phyloP scores from a whole-genome alignment of 768 basidiomycete species.

The Russula emetica region DNA sequence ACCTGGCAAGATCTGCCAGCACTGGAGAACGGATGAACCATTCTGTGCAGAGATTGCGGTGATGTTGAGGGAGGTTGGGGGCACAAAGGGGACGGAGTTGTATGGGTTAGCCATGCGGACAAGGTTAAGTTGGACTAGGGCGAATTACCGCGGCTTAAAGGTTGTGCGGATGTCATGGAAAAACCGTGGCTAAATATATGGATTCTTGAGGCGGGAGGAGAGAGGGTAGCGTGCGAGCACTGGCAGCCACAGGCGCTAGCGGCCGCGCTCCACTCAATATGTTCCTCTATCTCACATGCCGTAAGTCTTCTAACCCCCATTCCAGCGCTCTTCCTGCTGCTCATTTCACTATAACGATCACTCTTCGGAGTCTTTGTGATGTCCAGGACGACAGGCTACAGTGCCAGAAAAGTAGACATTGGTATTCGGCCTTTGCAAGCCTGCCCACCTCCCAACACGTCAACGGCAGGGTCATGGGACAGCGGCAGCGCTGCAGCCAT shows the following conservation, averaged over 20 bases:
- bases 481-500: not conserved
- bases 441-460: not conserved
- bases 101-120: not conserved
- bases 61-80: constrained; percentile 20
- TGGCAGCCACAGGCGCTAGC: no score
- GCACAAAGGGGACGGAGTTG: not conserved
- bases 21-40: constrained; percentile 29
- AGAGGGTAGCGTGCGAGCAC: no score
- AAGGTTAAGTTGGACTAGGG: not conserved
- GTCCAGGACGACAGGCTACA: not conserved
- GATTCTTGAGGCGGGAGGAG: no score
- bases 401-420: not conserved
- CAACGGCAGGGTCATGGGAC: not conserved
- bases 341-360: not conserved
- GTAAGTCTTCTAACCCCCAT: not conserved
- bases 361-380: not conserved
- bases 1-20: constrained; percentile 31
- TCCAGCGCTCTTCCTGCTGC: no score
- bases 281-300: no score
- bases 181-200: no score
- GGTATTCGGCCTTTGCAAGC: not conserved
- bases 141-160: not conserved
- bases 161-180: not conserved
- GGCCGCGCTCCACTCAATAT: no score
- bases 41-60: constrained; percentile 20